phyloP scores from a whole-genome alignment of 208 protist genomes.

The Giardia duodenalis region DNA sequence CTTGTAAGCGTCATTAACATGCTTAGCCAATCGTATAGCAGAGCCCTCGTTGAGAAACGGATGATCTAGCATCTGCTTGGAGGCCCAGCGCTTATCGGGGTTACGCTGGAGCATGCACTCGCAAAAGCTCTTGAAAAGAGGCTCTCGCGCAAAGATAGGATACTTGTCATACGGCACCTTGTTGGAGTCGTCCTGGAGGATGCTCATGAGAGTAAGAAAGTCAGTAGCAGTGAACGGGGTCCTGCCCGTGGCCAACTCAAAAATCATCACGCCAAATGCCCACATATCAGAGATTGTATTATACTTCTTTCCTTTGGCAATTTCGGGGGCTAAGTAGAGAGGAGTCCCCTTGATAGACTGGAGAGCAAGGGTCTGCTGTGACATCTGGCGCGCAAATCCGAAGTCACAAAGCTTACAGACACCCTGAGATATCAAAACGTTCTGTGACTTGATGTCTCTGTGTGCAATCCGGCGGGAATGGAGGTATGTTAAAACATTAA shows the following conservation, averaged over 20 bases:
- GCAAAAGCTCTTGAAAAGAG: not conserved
- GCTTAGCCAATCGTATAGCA: not conserved
- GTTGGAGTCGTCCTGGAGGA: not conserved
- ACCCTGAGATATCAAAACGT: slow-evolving; percentile 20
- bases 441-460: slow-evolving; percentile 26
- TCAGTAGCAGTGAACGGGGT: slow-evolving; percentile 12
- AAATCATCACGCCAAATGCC: slow-evolving; percentile 19
- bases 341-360: slow-evolving; percentile 21
- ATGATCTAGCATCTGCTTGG: not conserved
- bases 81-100: slow-evolving; percentile 1
- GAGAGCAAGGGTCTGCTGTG: not conserved
- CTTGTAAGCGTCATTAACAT: not conserved
- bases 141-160: not conserved
- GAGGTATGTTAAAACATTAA: not conserved
- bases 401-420: slow-evolving; percentile 26
- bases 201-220: not conserved
- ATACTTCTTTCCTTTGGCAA: slow-evolving; percentile 9
- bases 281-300: slow-evolving; percentile 24
- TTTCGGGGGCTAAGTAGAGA: slow-evolving; percentile 27
- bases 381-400: slow-evolving; percentile 14
- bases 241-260: slow-evolving; percentile 15
- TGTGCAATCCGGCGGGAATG: not conserved
- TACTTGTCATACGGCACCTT: slow-evolving; percentile 25
- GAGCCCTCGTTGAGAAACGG: not conserved
- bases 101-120: not conserved